Conservation (phyloP, 768 basidiomycete genomes). For the Pholiota conissans region DNA sequence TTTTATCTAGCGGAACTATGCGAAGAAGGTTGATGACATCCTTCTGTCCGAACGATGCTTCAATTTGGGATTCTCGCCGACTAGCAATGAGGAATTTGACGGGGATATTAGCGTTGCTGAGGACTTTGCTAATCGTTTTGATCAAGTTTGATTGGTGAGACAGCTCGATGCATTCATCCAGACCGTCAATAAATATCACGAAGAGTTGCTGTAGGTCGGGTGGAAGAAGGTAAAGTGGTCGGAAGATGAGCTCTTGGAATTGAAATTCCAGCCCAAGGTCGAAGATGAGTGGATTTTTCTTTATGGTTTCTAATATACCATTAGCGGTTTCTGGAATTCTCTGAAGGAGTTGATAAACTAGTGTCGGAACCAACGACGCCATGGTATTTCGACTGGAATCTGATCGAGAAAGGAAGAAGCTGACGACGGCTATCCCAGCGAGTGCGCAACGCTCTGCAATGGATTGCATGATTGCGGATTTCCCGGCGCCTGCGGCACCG, state of each 20-base stretch:
- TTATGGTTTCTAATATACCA: neutral
- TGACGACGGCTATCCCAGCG: neutral
- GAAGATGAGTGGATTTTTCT: conserved; percentile 10
- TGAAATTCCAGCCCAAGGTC: conserved; percentile 7
- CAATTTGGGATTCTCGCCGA: conserved; percentile 12
- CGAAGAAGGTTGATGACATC: neutral
- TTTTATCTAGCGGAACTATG: neutral
- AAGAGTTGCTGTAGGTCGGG: neutral
- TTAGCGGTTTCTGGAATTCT: neutral
- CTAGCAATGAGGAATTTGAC: conserved; percentile 10
- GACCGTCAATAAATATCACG: no score
- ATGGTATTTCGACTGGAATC: conserved; percentile 4
- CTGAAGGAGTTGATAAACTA: conserved; percentile 7
- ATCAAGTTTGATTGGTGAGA: neutral
- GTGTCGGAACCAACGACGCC: neutral
- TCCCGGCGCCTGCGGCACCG: conserved; percentile 17
- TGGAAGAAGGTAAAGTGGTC: neutral
- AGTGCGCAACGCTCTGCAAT: conserved; percentile 4
- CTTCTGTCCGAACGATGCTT: neutral
- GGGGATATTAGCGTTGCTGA: neutral
- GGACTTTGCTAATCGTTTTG: neutral
- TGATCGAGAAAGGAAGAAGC: conserved; percentile 12
- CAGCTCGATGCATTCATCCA: conserved; percentile 22
- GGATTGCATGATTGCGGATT: conserved; percentile 13
- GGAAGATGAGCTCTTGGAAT: conserved; percentile 1